These are phyloP conservation scores for Cladosporium sp. DNA, from an alignment of 2,329 filamentous ascomycete species.

Conservation along the genomic window DNA sequence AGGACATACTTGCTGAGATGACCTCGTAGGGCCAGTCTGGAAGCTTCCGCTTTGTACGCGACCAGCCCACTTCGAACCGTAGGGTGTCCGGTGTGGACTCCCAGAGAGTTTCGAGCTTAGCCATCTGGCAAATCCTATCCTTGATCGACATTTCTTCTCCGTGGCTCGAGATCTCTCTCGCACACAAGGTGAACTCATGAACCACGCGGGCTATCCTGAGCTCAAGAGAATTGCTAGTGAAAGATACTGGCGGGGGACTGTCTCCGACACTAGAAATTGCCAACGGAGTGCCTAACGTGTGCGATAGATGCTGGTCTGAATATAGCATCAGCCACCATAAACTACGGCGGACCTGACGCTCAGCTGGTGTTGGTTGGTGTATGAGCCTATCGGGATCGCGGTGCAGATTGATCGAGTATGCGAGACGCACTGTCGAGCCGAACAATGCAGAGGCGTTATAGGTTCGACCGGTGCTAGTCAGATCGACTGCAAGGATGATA, in stretches of 20 bases:
- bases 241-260: conserved; percentile 42
- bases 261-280: conserved; percentile 47
- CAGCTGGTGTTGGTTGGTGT: conserved; percentile 35
- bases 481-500: conserved; percentile 44
- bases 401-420: conserved; percentile 46
- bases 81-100: conserved; percentile 45
- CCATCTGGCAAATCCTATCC: conserved; percentile 41
- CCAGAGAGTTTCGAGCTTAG: conserved; percentile 39
- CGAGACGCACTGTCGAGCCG: conserved; percentile 44
- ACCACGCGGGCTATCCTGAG: conserved; percentile 42
- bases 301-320: conserved; percentile 47
- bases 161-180: conserved; percentile 42
- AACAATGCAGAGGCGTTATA: conserved; percentile 48
- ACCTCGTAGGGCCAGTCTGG: conserved; percentile 45
- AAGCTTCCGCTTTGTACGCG: conserved; percentile 31
- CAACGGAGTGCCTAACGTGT: conserved; percentile 44
- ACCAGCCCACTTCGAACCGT: conserved; percentile 44
- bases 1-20: conserved; percentile 39
- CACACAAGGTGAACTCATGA: conserved; percentile 43
- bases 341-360: conserved; percentile 38
- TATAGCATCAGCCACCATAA: conserved; percentile 52
- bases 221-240: conserved; percentile 40
- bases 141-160: too few relatives aligned
- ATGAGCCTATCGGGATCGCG: conserved; percentile 43
- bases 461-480: conserved; percentile 46